phyloP scores from a whole-genome alignment of 163 green algal genomes.

The Prototheca wickerhamii region DNA sequence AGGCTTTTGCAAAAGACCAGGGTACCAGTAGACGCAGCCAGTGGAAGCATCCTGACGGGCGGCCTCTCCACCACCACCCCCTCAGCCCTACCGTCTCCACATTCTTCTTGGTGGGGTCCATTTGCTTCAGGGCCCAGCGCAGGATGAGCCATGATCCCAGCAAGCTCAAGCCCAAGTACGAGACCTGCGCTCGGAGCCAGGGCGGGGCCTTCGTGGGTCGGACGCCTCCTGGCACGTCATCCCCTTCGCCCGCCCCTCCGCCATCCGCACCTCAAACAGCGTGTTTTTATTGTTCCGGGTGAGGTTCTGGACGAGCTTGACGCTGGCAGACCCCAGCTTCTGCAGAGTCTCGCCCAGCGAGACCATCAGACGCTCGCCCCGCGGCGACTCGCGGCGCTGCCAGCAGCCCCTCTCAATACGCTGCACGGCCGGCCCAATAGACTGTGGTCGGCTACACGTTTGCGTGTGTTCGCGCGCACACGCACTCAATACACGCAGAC shows the following conservation, averaged over 20 bases:
- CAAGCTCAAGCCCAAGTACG: slow-evolving; percentile 30
- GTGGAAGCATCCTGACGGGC: neutral
- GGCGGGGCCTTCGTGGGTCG: neutral
- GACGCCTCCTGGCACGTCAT: too few relatives aligned
- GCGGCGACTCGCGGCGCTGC: too few relatives aligned
- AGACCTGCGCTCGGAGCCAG: slow-evolving; percentile 9
- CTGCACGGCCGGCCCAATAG: neutral
- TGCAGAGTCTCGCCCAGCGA: slow-evolving; percentile 1
- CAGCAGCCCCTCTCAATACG: neutral
- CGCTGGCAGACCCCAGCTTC: neutral
- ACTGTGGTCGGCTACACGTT: too few relatives aligned
- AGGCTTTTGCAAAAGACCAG: too few relatives aligned
- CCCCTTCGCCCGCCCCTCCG: too few relatives aligned
- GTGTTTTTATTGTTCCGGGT: neutral
- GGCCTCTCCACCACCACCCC: neutral
- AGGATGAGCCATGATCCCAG: slow-evolving; percentile 36
- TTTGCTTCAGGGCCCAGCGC: slow-evolving; percentile 30
- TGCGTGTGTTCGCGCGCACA: too few relatives aligned
- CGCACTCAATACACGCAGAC: too few relatives aligned
- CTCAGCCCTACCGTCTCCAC: neutral
- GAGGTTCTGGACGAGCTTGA: neutral
- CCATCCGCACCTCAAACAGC: neutral
- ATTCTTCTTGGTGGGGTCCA: slow-evolving; percentile 27
- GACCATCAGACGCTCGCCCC: neutral
- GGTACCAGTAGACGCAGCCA: too few relatives aligned